Conservation (phyloP, 805 yeast genomes). For the Blastobotrys peoriensis region DNA sequence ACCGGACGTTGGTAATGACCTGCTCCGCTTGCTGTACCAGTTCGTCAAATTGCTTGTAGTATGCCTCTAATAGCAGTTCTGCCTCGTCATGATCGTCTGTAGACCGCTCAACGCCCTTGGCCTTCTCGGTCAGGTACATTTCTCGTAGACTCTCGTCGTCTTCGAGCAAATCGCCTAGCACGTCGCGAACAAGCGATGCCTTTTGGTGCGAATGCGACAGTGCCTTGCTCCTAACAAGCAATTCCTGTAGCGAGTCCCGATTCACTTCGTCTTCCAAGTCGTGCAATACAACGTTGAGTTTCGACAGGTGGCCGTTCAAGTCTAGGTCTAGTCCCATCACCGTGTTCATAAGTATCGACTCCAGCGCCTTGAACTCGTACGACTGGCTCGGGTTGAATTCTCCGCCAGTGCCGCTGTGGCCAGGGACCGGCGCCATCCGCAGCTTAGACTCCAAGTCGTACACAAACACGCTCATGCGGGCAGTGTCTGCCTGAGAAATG, state of each 20-base stretch:
- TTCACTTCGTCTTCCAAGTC: slow-evolving; percentile 77
- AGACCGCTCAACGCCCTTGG: slow-evolving; percentile 34
- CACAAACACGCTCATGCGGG: slow-evolving; percentile 67
- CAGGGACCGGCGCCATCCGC: slow-evolving; percentile 25
- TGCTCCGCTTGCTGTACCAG: slow-evolving; percentile 87
- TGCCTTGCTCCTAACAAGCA: slow-evolving; percentile 66
- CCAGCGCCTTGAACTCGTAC: slow-evolving; percentile 80
- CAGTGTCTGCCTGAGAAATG: slow-evolving; percentile 43
- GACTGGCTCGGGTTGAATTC: slow-evolving; percentile 42
- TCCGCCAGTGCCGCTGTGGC: not conserved
- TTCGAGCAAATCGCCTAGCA: slow-evolving; percentile 76
- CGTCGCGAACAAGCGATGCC: slow-evolving; percentile 67
- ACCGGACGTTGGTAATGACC: slow-evolving; percentile 71
- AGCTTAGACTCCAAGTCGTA: slow-evolving; percentile 78
- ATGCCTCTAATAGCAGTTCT: slow-evolving; percentile 82
- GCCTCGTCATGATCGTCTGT: slow-evolving; percentile 51
- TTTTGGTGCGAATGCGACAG: slow-evolving; percentile 71
- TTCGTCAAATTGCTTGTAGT: slow-evolving; percentile 88
- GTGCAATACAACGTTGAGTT: slow-evolving; percentile 57
- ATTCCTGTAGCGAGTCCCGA: slow-evolving; percentile 63
- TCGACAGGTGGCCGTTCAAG: slow-evolving; percentile 48
- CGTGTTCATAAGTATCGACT: slow-evolving; percentile 74
- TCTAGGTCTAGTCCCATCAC: slow-evolving; percentile 76
- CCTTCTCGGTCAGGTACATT: slow-evolving; percentile 61
- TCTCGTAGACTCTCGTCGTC: slow-evolving; percentile 78